These are phyloP conservation scores for Mycena metata DNA, from an alignment of 768 basidiomycete genomes.

Conservation along the genomic window DNA sequence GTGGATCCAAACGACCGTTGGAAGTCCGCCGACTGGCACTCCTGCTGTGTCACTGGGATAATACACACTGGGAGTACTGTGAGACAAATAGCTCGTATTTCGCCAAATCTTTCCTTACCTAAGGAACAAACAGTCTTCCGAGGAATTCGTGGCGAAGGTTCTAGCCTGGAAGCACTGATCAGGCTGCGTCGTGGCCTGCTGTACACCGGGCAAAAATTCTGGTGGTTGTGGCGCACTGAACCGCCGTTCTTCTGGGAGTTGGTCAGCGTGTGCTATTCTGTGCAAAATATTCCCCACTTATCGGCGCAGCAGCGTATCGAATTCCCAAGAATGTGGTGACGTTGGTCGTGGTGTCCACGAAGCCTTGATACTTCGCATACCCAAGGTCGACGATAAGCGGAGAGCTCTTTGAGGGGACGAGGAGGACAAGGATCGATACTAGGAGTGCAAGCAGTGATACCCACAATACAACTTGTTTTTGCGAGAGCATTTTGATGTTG, in stretches of 20 bases:
- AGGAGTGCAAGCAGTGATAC: no score
- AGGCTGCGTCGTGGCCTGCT: constrained; percentile 48
- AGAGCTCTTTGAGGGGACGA: neutral
- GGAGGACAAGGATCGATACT: no score
- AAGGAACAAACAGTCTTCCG: constrained; percentile 58
- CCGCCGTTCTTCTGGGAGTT: constrained; percentile 45
- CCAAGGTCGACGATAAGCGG: constrained; percentile 56
- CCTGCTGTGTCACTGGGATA: constrained; percentile 48
- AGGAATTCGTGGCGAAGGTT: neutral
- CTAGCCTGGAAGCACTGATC: constrained; percentile 48
- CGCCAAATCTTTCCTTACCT: constrained; percentile 43
- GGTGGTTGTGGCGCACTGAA: constrained; percentile 52
- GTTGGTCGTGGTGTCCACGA: constrained; percentile 47
- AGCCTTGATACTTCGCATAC: constrained; percentile 60
- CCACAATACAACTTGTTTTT: no score
- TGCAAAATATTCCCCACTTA: constrained; percentile 48
- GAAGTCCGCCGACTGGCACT: constrained; percentile 43
- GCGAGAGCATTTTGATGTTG: no score
- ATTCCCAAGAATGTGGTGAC: constrained; percentile 57
- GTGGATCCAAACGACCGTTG: constrained; percentile 60
- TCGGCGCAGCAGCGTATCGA: constrained; percentile 64
- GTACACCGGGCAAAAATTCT: constrained; percentile 43
- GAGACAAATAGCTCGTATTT: no score
- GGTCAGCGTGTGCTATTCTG: neutral
- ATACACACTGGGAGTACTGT: constrained; percentile 46